These are phyloP conservation scores for Pseudognaphalium luteoalbum DNA, from an alignment of 129 eudicot genomes.

Conservation along the genomic window DNA sequence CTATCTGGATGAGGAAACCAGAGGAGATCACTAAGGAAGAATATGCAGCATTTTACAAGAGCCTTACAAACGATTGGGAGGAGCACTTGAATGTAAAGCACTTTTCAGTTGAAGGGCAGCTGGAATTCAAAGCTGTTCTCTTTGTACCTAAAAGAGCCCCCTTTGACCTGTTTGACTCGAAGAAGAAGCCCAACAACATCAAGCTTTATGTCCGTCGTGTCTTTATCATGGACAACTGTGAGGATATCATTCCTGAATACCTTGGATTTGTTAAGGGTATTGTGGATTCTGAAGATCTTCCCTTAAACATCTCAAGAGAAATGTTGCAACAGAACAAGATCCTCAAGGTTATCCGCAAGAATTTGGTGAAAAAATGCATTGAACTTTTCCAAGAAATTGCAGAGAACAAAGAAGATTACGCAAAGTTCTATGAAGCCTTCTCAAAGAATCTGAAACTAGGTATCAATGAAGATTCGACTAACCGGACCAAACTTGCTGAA, in stretches of 20 bases:
- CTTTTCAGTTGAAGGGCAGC: slow-evolving; percentile 75
- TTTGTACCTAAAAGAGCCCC: slow-evolving; percentile 79
- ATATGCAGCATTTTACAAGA: slow-evolving; percentile 76
- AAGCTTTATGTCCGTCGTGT: slow-evolving; percentile 89
- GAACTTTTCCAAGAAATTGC: slow-evolving; percentile 29
- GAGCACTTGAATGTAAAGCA: slow-evolving; percentile 74
- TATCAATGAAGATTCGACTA: slow-evolving; percentile 69
- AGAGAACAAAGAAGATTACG: slow-evolving; percentile 59
- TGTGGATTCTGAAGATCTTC: slow-evolving; percentile 86
- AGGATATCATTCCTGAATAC: slow-evolving; percentile 78
- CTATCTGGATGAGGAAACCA: slow-evolving; percentile 84
- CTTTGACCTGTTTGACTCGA: slow-evolving; percentile 66
- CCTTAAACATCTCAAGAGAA: slow-evolving; percentile 69
- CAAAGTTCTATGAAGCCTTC: slow-evolving; percentile 82
- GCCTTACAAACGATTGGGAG: slow-evolving; percentile 78
- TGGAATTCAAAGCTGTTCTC: slow-evolving; percentile 73
- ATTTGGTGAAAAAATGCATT: slow-evolving; percentile 28
- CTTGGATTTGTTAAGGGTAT: slow-evolving; percentile 77
- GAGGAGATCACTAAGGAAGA: slow-evolving; percentile 78
- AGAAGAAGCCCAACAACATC: slow-evolving; percentile 82
- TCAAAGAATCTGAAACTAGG: slow-evolving; percentile 86
- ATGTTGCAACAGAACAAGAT: slow-evolving; percentile 32
- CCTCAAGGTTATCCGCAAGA: slow-evolving; percentile 28
- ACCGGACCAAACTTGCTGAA: slow-evolving; percentile 70
- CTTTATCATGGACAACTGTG: slow-evolving; percentile 86